These are phyloP conservation scores for Parastagonospora avenae DNA, from an alignment of 2,329 filamentous ascomycete genomes.

Conservation along the genomic window DNA sequence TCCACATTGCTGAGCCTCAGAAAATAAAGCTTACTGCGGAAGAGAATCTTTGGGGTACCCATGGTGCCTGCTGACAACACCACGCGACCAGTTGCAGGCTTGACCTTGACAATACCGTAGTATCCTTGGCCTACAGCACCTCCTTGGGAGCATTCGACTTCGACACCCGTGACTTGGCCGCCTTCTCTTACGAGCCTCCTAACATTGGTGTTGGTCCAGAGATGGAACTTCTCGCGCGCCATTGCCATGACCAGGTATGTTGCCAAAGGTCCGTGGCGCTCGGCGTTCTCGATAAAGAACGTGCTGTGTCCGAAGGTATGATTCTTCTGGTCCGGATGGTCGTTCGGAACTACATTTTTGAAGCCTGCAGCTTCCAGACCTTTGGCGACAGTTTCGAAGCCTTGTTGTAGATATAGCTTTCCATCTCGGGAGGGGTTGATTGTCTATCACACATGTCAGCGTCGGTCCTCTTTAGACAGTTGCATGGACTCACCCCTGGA, in stretches of 20 bases:
- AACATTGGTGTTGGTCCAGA: conserved; percentile 68
- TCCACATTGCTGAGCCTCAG: conserved; percentile 1
- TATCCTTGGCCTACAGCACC: conserved; percentile 51
- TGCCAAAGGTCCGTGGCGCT: conserved; percentile 69
- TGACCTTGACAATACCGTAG: conserved; percentile 63
- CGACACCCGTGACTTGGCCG: conserved; percentile 65
- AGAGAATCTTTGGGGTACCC: conserved; percentile 67
- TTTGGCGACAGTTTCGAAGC: conserved; percentile 64
- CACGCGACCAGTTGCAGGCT: conserved; percentile 63
- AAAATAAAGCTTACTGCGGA: conserved; percentile 55
- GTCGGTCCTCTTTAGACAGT: background rate
- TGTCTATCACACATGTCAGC: conserved; percentile 54
- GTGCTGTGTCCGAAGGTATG: conserved; percentile 61
- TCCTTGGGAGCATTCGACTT: conserved; percentile 61
- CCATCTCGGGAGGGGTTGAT: conserved; percentile 67
- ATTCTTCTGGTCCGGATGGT: conserved; percentile 67
- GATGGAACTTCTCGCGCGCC: conserved; percentile 64
- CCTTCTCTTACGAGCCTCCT: conserved; percentile 66
- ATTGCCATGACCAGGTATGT: conserved; percentile 69
- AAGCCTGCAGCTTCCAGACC: conserved; percentile 66
- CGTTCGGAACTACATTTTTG: conserved; percentile 64
- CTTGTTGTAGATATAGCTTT: conserved; percentile 65
- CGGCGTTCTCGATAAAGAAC: conserved; percentile 68
- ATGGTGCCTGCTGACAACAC: conserved; percentile 70
- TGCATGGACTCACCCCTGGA: conserved; percentile 46